Conservation (phyloP, 148 eudicot species). For the Suaeda aralocaspica region DNA sequence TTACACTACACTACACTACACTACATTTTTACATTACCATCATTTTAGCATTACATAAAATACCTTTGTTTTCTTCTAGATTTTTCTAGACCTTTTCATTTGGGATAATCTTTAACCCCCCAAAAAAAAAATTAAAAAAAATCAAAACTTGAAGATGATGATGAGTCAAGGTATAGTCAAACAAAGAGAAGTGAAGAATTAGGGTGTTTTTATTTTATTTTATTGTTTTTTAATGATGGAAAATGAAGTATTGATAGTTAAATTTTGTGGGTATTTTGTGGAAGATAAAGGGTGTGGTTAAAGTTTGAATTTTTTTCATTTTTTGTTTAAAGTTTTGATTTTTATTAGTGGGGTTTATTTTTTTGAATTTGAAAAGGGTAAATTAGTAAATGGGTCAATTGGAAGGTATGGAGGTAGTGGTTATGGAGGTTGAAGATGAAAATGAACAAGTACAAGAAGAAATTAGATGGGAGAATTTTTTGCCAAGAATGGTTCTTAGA, state of each 20-base stretch:
- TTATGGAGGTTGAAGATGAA: constrained; percentile 21
- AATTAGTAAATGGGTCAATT: constrained; percentile 20
- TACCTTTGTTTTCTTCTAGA: constrained; percentile 3
- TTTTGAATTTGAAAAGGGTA: no score
- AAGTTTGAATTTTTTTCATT: background rate
- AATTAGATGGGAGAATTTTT: constrained; percentile 38
- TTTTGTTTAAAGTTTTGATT: background rate
- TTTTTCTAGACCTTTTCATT: background rate
- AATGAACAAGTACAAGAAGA: constrained; percentile 16
- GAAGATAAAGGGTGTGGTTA: constrained; percentile 26
- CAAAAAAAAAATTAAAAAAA: background rate
- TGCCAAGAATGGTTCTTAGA: constrained; percentile 44
- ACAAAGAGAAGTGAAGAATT: background rate
- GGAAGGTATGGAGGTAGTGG: constrained; percentile 16
- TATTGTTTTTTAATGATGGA: constrained; percentile 19
- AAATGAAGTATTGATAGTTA: constrained; percentile 12
- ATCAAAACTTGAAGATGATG: background rate
- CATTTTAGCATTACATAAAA: background rate
- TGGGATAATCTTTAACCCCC: no score
- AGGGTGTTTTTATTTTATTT: background rate
- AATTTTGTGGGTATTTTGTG: constrained; percentile 17
- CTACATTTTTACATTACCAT: background rate
- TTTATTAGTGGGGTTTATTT: no score
- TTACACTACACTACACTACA: background rate
- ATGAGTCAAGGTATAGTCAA: constrained; percentile 9